Evolutionary conservation across 306 rosid species (phyloP).

Genomic region (Boehmeria nivea): DNA sequence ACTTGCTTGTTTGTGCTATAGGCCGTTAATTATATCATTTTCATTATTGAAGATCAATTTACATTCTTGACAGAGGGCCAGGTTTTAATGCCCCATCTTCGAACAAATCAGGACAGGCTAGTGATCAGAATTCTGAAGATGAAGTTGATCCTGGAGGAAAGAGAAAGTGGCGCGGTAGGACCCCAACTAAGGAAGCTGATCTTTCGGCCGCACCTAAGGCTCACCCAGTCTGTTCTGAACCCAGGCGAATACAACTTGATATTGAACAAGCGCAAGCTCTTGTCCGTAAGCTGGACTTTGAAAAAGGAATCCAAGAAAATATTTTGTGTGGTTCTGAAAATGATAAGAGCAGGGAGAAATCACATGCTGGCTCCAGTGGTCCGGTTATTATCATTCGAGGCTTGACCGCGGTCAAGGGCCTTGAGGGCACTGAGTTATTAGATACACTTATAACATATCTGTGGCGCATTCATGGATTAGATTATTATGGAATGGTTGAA

Average conservation of each 20-base stretch:
- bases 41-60: background rate
- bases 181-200: constrained; percentile 63
- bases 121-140: constrained; percentile 90
- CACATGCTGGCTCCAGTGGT: constrained; percentile 65
- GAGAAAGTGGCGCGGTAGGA: constrained; percentile 69
- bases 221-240: constrained; percentile 76
- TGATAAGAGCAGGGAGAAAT: constrained; percentile 61
- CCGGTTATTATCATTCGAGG: constrained; percentile 80
- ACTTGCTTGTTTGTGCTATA: too few species aligned
- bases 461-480: constrained; percentile 92
- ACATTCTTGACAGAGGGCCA: constrained; percentile 57
- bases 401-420: constrained; percentile 84
- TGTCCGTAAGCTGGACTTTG: constrained; percentile 75
- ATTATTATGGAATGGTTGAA: constrained; percentile 95
- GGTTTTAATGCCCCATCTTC: constrained; percentile 56
- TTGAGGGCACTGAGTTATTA: constrained; percentile 86
- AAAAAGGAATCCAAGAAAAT: constrained; percentile 83
- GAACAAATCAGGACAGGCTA: constrained; percentile 62
- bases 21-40: background rate
- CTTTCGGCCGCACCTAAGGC: constrained; percentile 84
- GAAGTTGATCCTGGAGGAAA: constrained; percentile 68
- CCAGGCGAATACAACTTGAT: constrained; percentile 69
- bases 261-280: constrained; percentile 83
- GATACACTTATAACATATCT: constrained; percentile 90
- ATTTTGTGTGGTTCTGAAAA: constrained; percentile 61